A percentile compares a stretch with the other conserved stretches of the same genome.
These are phyloP conservation scores for Saccharomycopsis malanga DNA, from an alignment of 805 yeast genomes.

Conservation along the genomic window DNA sequence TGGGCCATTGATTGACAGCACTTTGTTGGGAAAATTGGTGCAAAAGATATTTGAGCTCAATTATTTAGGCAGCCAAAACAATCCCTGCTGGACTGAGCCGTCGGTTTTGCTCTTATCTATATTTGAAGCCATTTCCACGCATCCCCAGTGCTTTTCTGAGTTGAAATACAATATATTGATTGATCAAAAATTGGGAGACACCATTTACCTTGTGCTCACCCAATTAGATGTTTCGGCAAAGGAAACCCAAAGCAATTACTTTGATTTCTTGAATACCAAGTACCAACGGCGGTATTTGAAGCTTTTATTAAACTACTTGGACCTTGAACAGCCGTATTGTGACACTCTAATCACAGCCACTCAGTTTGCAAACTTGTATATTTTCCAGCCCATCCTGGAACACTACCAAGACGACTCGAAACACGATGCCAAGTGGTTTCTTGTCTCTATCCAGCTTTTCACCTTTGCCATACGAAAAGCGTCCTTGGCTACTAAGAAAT, in stretches of 20 bases:
- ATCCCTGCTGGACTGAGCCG: too few species aligned
- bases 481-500: too few species aligned
- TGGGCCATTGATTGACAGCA: too few species aligned
- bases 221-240: not conserved
- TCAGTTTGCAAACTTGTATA: too few species aligned
- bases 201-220: not conserved
- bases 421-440: not conserved
- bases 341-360: not conserved
- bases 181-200: slow-evolving; percentile 4
- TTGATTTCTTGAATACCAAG: not conserved
- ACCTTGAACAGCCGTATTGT: not conserved
- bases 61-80: not conserved
- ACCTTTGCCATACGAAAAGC: not conserved
- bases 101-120: not conserved
- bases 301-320: not conserved
- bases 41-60: slow-evolving; percentile 1
- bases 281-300: not conserved
- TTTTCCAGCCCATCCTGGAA: not conserved
- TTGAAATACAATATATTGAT: slow-evolving; percentile 1
- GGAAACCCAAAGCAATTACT: not conserved
- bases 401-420: too few species aligned
- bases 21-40: slow-evolving; percentile 1
- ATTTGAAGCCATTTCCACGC: not conserved
- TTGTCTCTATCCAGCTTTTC: not conserved
- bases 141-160: not conserved